These are phyloP conservation scores for Wallacemonas collosoma DNA, from an alignment of 208 protist genomes.

Conservation along the genomic window DNA sequence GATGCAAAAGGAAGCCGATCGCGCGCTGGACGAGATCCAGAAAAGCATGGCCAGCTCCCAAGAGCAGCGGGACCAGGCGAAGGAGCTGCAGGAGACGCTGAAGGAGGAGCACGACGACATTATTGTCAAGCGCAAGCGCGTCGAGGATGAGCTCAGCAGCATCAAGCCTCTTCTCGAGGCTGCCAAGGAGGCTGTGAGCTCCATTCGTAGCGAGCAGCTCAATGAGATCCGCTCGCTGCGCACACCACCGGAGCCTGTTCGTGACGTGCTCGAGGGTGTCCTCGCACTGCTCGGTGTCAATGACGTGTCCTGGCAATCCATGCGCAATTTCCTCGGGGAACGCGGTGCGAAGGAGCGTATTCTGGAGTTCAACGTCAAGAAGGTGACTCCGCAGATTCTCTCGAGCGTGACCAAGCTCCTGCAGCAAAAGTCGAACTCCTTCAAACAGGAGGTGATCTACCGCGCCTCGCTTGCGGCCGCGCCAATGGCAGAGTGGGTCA, in stretches of 20 bases:
- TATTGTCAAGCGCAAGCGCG: constrained; percentile 65
- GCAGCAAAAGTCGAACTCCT: constrained; percentile 87
- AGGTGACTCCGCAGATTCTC: constrained; percentile 82
- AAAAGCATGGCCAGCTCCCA: constrained; percentile 94
- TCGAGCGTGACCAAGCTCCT: constrained; percentile 87
- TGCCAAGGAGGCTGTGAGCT: constrained; percentile 93
- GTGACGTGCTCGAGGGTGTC: constrained; percentile 97
- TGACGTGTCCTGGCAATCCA: constrained; percentile 96
- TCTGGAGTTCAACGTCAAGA: constrained; percentile 95
- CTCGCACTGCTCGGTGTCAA: constrained; percentile 94
- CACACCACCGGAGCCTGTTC: constrained; percentile 93
- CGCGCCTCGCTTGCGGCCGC: constrained; percentile 93
- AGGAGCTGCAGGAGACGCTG: constrained; percentile 85
- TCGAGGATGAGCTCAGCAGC: constrained; percentile 92
- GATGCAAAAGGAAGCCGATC: constrained; percentile 95
- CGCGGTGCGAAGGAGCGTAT: constrained; percentile 94
- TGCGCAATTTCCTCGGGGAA: constrained; percentile 95
- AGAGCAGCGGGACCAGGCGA: constrained; percentile 91
- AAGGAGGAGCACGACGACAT: constrained; percentile 92
- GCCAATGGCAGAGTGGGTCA: constrained; percentile 97
- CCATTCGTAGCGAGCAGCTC: constrained; percentile 93
- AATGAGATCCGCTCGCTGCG: constrained; percentile 96
- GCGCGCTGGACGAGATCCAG: constrained; percentile 94
- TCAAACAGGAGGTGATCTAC: constrained; percentile 92
- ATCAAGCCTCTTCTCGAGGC: constrained; percentile 95